These are phyloP conservation scores for Camellia sinensis DNA, from an alignment of 148 eudicot genomes.

Conservation along the genomic window DNA sequence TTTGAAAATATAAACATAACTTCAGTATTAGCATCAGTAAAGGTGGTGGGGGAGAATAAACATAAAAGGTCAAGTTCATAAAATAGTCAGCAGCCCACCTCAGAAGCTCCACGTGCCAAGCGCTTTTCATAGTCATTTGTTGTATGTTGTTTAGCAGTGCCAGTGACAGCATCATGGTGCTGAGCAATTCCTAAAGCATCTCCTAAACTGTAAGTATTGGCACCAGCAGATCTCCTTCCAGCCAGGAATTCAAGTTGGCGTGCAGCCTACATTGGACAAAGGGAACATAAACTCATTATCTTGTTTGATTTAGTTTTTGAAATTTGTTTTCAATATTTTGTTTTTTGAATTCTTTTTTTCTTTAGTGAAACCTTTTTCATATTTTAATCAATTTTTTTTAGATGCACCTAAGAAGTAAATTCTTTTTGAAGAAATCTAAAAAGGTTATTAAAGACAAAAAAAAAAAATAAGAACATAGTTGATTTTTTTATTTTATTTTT, in stretches of 20 bases:
- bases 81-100: slow-evolving; percentile 39
- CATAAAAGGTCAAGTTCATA: background rate
- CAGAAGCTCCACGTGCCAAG: slow-evolving; percentile 68
- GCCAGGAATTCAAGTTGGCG: slow-evolving; percentile 74
- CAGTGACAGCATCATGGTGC: slow-evolving; percentile 85
- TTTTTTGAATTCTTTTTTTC: too few relatives aligned
- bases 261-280: slow-evolving; percentile 53
- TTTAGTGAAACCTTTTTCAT: too few relatives aligned
- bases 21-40: slow-evolving; percentile 4
- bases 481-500: too few relatives aligned
- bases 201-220: slow-evolving; percentile 65
- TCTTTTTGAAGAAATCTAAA: too few relatives aligned
- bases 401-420: too few relatives aligned
- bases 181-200: slow-evolving; percentile 85
- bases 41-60: background rate
- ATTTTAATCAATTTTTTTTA: too few relatives aligned
- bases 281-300: background rate
- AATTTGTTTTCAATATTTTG: too few relatives aligned
- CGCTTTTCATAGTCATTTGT: slow-evolving; percentile 77
- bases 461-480: too few relatives aligned
- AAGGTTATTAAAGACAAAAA: too few relatives aligned
- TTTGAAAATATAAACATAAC: background rate
- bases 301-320: background rate
- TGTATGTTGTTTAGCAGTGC: slow-evolving; percentile 79
- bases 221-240: slow-evolving; percentile 50